A percentile compares a stretch with the other conserved stretches of the same genome.
phyloP scores from a whole-genome alignment of 768 basidiomycete species.

The Suillus subluteus region DNA sequence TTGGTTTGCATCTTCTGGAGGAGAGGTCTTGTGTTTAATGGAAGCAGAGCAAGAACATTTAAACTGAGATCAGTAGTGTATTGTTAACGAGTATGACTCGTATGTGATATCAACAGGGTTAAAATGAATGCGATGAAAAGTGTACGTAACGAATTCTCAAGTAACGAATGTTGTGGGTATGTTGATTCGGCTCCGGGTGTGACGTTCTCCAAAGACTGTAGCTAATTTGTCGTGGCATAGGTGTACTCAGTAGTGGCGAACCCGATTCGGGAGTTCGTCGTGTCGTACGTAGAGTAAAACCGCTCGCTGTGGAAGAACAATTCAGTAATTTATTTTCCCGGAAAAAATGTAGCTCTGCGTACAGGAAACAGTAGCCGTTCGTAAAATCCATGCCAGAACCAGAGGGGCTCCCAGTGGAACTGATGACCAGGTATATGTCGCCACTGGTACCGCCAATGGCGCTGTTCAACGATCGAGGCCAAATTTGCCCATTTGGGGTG shows the following conservation, averaged over 20 bases:
- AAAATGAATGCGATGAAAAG: neutral
- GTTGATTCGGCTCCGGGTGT: neutral
- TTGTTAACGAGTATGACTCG: neutral
- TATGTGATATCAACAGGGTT: neutral
- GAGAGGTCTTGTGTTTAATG: no score
- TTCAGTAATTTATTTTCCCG: neutral
- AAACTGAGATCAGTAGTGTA: neutral
- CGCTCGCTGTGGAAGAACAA: slow-evolving; percentile 24
- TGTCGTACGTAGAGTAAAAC: slow-evolving; percentile 42
- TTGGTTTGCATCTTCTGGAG: no score
- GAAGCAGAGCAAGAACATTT: no score
- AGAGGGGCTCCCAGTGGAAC: slow-evolving; percentile 1
- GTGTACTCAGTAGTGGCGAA: slow-evolving; percentile 39
- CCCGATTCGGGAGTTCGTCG: slow-evolving; percentile 34
- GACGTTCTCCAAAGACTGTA: neutral
- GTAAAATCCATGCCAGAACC: slow-evolving; percentile 32
- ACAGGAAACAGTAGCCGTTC: slow-evolving; percentile 8
- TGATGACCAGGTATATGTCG: slow-evolving; percentile 22
- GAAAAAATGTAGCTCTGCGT: slow-evolving; percentile 8
- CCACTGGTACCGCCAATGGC: slow-evolving; percentile 19
- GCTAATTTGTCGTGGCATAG: neutral
- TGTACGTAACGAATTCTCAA: neutral
- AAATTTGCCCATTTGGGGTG: slow-evolving; percentile 5
- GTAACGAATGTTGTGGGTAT: neutral
- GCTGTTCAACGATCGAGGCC: slow-evolving; percentile 26